Percentiles rank a stretch among this genome's conserved stretches.
Evolutionary conservation across 2,329 filamentous ascomycete species (phyloP).

Genomic region (Didymella arachidicola): DNA sequence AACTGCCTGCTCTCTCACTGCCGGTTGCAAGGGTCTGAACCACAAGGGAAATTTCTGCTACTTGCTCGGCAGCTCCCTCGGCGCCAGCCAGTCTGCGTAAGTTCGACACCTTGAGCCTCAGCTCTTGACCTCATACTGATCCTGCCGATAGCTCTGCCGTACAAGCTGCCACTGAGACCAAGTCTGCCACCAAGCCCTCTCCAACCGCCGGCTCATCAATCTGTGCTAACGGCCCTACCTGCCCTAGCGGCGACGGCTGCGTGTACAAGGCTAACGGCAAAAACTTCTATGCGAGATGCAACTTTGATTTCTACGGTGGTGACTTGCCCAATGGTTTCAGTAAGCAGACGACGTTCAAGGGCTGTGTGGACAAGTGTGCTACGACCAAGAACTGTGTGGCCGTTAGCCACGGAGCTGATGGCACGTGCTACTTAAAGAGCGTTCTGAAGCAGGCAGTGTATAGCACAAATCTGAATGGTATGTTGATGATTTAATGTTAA

Average conservation of each 20-base stretch:
- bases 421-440: neutral
- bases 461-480: neutral
- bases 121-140: neutral
- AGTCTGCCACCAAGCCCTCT: neutral
- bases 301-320: neutral
- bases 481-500: neutral
- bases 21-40: constrained; percentile 20
- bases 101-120: neutral
- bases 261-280: neutral
- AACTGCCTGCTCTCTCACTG: constrained; percentile 17
- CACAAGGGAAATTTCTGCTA: constrained; percentile 24
- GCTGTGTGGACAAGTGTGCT: neutral
- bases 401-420: neutral
- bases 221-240: neutral
- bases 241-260: neutral
- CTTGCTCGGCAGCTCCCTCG: constrained; percentile 16
- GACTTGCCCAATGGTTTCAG: neutral
- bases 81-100: constrained; percentile 3
- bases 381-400: neutral
- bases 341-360: neutral
- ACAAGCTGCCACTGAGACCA: constrained; percentile 10
- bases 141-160: neutral
- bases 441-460: neutral
- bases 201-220: neutral
- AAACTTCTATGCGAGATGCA: constrained; percentile 2